Conservation (phyloP, 2,329 filamentous ascomycete species). For the Verticillium zaregamsianum region DNA sequence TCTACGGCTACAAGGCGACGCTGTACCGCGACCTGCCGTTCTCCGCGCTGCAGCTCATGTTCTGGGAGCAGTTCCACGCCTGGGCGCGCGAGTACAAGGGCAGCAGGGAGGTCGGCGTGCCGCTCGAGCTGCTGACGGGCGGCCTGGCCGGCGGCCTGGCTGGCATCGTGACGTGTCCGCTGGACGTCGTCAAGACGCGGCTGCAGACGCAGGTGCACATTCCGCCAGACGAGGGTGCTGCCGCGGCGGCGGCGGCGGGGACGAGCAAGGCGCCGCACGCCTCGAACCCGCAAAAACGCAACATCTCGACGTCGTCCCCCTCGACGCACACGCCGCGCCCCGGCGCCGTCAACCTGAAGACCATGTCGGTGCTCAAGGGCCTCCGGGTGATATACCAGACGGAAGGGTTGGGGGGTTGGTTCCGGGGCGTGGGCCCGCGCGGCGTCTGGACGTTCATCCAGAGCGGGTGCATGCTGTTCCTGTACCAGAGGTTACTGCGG, state of each 20-base stretch:
- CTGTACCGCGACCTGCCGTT: conserved; percentile 93
- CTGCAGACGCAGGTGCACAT: conserved; percentile 79
- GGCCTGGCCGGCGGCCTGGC: conserved; percentile 88
- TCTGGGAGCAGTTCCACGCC: conserved; percentile 90
- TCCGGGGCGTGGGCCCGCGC: conserved; percentile 88
- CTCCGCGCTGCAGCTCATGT: conserved; percentile 94
- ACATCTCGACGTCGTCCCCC: conserved; percentile 86
- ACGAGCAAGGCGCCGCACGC: conserved; percentile 17
- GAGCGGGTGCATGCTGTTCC: conserved; percentile 91
- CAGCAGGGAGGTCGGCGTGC: conserved; percentile 77
- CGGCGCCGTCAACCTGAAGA: conserved; percentile 76
- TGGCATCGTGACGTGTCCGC: conserved; percentile 88
- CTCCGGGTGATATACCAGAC: conserved; percentile 83
- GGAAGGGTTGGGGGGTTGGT: conserved; percentile 86
- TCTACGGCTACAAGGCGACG: conserved; percentile 96
- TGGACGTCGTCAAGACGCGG: conserved; percentile 96
- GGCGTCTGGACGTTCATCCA: conserved; percentile 97
- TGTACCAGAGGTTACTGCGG: conserved; percentile 85
- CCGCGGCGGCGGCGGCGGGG: conserved; percentile 2
- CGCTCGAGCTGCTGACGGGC: conserved; percentile 83
- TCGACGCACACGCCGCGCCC: conserved; percentile 78
- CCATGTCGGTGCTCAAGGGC: conserved; percentile 82
- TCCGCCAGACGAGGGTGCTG: conserved; percentile 17
- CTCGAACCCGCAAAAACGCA: conserved; percentile 52
- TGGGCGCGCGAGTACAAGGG: conserved; percentile 76